Percentiles rank a stretch among this genome's conserved stretches.
phyloP scores from a whole-genome alignment of 108 stramenopile genomes.

The Skeletonema menzelii region DNA sequence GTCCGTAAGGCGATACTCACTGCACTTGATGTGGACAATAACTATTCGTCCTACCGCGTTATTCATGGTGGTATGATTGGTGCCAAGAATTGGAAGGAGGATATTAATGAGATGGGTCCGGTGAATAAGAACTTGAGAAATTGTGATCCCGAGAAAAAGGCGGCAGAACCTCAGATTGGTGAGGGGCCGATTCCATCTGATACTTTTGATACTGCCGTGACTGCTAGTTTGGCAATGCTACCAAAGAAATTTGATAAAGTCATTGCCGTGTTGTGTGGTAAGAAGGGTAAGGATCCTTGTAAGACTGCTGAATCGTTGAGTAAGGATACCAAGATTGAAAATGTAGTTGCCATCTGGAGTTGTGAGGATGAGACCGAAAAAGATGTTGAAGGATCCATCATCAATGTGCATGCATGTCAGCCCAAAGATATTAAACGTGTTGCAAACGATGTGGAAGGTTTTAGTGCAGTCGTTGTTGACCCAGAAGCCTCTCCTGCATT shows the following conservation, averaged over 20 bases:
- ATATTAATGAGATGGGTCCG: slow-evolving; percentile 72
- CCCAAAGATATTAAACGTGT: slow-evolving; percentile 41
- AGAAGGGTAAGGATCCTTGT: slow-evolving; percentile 26
- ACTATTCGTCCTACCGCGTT: slow-evolving; percentile 59
- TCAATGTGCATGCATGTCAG: slow-evolving; percentile 25
- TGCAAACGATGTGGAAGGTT: slow-evolving; percentile 43
- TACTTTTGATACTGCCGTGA: slow-evolving; percentile 31
- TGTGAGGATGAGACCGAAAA: slow-evolving; percentile 24
- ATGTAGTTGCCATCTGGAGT: slow-evolving; percentile 43
- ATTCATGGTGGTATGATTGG: slow-evolving; percentile 86
- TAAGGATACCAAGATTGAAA: slow-evolving; percentile 41
- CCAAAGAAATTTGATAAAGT: slow-evolving; percentile 52
- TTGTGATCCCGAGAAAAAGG: slow-evolving; percentile 38
- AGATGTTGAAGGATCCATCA: neutral
- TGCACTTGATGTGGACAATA: slow-evolving; percentile 19
- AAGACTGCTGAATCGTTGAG: slow-evolving; percentile 21
- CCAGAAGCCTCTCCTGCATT: slow-evolving; percentile 32
- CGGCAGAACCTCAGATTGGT: slow-evolving; percentile 42
- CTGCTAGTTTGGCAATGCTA: slow-evolving; percentile 23
- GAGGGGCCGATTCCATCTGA: slow-evolving; percentile 34
- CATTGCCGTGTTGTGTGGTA: slow-evolving; percentile 42
- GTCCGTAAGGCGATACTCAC: slow-evolving; percentile 28
- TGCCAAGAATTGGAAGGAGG: slow-evolving; percentile 75
- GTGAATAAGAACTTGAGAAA: slow-evolving; percentile 47
- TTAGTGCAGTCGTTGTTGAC: slow-evolving; percentile 48